A percentile compares a stretch with the other conserved stretches of the same genome.
phyloP scores from a whole-genome alignment of 139 green algal genomes.

The Spirogloea muscicola region DNA sequence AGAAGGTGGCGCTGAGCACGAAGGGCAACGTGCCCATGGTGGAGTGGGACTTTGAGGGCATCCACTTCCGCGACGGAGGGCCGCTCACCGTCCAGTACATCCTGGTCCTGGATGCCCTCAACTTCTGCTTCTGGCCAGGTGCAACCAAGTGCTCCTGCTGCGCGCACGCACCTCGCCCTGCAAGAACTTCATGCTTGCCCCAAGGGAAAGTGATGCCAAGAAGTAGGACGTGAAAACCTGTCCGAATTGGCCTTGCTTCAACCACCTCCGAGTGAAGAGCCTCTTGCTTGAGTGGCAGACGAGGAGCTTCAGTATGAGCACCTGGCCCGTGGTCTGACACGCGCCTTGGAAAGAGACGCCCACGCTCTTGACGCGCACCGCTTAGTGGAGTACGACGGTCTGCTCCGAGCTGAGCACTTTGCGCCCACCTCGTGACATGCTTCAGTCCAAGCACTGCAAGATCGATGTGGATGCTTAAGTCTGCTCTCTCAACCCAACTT shows the following conservation, averaged over 20 bases:
- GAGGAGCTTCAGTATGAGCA: slow-evolving; percentile 84
- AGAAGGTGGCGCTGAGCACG: neutral
- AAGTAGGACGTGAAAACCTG: too few relatives aligned
- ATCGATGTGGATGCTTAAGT: too few relatives aligned
- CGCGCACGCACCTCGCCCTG: too few relatives aligned
- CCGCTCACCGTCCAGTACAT: slow-evolving; percentile 75
- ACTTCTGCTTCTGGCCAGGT: slow-evolving; percentile 97
- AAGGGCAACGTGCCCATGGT: neutral
- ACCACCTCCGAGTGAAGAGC: too few relatives aligned
- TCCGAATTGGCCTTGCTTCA: too few relatives aligned
- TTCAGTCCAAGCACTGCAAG: slow-evolving; percentile 4
- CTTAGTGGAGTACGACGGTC: slow-evolving; percentile 52
- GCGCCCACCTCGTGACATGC: neutral
- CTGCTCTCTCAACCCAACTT: too few relatives aligned
- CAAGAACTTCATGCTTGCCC: too few relatives aligned
- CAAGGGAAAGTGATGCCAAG: too few relatives aligned
- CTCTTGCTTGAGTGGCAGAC: too few relatives aligned
- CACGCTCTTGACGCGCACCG: slow-evolving; percentile 50
- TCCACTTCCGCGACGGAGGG: slow-evolving; percentile 45
- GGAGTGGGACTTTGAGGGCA: slow-evolving; percentile 43
- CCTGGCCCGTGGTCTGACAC: slow-evolving; percentile 71
- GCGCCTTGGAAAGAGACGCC: slow-evolving; percentile 54
- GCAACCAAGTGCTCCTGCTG: too few relatives aligned
- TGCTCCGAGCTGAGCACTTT: neutral
- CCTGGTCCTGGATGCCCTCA: slow-evolving; percentile 90